These are phyloP conservation scores for Hippophae rhamnoides DNA, from an alignment of 306 rosid species.

Conservation along the genomic window DNA sequence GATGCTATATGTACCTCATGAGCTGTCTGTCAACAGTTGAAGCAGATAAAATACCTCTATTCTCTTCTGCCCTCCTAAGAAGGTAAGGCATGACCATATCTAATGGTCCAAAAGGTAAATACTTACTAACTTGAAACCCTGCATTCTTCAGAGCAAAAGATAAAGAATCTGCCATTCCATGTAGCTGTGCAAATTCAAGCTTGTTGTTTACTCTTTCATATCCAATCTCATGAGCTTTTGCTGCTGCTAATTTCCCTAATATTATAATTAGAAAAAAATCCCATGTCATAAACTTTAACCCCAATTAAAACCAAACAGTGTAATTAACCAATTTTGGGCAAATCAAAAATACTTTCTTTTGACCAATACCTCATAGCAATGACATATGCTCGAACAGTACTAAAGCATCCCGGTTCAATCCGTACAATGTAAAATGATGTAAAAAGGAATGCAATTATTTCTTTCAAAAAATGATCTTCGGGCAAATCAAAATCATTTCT, in stretches of 20 bases:
- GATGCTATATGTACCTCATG: conserved; percentile 35
- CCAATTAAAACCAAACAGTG: not conserved
- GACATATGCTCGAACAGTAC: too few relatives aligned
- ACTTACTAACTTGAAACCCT: conserved; percentile 93
- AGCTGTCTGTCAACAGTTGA: conserved; percentile 58
- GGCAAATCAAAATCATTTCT: too few relatives aligned
- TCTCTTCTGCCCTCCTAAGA: conserved; percentile 84
- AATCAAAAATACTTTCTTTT: too few relatives aligned
- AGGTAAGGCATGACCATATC: conserved; percentile 79
- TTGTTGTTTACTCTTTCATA: conserved; percentile 56
- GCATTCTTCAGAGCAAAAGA: conserved; percentile 75
- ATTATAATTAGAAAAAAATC: not conserved
- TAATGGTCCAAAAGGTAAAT: conserved; percentile 85
- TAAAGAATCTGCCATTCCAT: conserved; percentile 85
- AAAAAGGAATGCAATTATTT: too few relatives aligned
- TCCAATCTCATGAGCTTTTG: conserved; percentile 67
- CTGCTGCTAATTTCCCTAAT: conserved; percentile 66
- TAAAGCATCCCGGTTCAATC: too few relatives aligned
- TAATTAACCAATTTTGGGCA: too few relatives aligned
- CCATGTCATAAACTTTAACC: not conserved
- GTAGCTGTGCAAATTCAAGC: conserved; percentile 80
- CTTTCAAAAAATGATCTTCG: too few relatives aligned
- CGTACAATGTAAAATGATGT: too few relatives aligned
- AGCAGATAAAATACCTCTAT: conserved; percentile 69
- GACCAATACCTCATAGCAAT: too few relatives aligned